Base-by-base conservation (phyloP, 768 basidiomycete species). In the Podaxis carcinomalis region DNA sequence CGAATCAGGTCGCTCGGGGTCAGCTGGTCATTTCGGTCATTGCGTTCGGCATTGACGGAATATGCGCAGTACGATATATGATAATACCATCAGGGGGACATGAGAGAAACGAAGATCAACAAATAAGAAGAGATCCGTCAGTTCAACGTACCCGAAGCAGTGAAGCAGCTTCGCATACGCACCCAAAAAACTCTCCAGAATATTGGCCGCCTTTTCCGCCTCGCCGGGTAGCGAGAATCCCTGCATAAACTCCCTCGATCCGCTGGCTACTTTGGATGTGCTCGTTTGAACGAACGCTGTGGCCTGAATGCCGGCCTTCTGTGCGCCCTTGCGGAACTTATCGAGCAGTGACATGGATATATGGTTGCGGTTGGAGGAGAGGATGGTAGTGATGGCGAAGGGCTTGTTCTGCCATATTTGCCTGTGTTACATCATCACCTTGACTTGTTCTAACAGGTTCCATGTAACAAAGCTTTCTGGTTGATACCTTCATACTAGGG, bases 191-290 rank as follows among this genome's bases (percentile, higher is more conserved):
- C 86, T 87, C 63, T 86, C 87, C 32, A 98, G 76, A 67, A 96
- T 98, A 74, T 89, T 92, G 14, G 95, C 93, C 0, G 95, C 93
- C 71, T 97, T 97, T 62, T 94, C 90, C 44, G 93, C 90, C 73
- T 98, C 95, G 62, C 92, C 93, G 19, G 94, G 94, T 23, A 98
- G 80, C 42, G 83, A 87, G 76, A 98, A 98, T 3, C 88, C 85
- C 63, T 93, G 92, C 0, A 89, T 88, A 58, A 94, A 88, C 53
- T 88, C 87, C 64, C 85, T 79, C 1, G 90, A 89, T 52, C 90
- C 90, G 55, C 80, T 85, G 13, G 89, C 89, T 5, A 92, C 82
- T 64, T 86, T 87, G 52, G 77, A 82, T 2, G 83, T 80, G 64
- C 87, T 83, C 16, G 86, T 82, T 62, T 83, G 86, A 9, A 87